Evolutionary conservation across 202 grass and related monocot genomes (phyloP).

Genomic region (Musa balbisiana): DNA sequence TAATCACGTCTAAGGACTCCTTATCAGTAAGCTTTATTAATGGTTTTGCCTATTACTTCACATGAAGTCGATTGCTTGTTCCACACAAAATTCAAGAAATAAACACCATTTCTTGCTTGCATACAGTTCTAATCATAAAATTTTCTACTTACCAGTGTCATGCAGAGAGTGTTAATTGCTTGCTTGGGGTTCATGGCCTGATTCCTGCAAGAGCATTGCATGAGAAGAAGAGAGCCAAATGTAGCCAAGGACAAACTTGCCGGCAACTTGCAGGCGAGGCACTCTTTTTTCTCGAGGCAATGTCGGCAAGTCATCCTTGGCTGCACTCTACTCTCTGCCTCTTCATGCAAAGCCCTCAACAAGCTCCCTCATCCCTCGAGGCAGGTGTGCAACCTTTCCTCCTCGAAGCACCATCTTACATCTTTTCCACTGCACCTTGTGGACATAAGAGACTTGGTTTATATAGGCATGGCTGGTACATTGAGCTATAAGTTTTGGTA

Average conservation of each 20-base stretch:
- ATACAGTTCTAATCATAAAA: no score
- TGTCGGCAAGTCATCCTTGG: conserved; percentile 68
- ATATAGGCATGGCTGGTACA: neutral
- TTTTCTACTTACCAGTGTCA: neutral
- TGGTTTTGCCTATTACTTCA: no score
- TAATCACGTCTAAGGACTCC: no score
- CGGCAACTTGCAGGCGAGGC: conserved; percentile 21
- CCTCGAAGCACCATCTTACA: neutral
- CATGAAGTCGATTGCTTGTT: no score
- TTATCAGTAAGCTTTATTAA: no score
- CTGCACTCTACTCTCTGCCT: conserved; percentile 13
- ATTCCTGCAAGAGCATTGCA: conserved; percentile 19
- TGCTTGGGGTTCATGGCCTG: neutral
- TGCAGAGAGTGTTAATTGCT: neutral
- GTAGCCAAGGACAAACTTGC: conserved; percentile 70
- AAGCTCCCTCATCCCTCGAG: neutral
- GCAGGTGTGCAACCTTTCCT: neutral
- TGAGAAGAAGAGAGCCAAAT: conserved; percentile 39
- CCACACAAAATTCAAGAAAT: no score
- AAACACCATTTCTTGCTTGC: no score
- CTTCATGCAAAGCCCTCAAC: conserved; percentile 13
- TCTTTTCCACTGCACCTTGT: neutral
- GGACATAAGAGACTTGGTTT: neutral
- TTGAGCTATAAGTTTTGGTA: neutral
- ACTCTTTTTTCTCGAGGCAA: neutral